Evolutionary conservation across 2,329 filamentous ascomycete genomes (phyloP).

Genomic region (Bipolaris victoriae): DNA sequence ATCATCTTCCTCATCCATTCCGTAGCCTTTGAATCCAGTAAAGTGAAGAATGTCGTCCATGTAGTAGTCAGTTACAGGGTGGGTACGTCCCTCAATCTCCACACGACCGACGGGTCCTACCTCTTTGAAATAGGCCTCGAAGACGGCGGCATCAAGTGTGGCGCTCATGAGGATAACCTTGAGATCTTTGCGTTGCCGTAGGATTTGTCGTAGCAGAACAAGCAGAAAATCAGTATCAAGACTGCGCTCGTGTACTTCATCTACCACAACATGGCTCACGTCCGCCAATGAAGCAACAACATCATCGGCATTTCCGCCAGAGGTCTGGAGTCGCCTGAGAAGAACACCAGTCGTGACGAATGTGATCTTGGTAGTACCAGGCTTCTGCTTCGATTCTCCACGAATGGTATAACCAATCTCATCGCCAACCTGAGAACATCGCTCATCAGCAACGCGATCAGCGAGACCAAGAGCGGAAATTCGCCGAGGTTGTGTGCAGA

Average conservation of each 20-base stretch:
- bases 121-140: conserved; percentile 80
- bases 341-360: conserved; percentile 97
- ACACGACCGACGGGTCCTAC: conserved; percentile 76
- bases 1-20: conserved; percentile 59
- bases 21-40: conserved; percentile 68
- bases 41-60: conserved; percentile 84
- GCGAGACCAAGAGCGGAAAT: conserved; percentile 94
- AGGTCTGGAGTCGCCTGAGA: conserved; percentile 87
- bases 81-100: conserved; percentile 87
- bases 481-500: conserved; percentile 92
- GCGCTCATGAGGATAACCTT: conserved; percentile 96
- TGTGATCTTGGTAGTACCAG: conserved; percentile 80
- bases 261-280: conserved; percentile 92
- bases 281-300: conserved; percentile 82
- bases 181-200: conserved; percentile 75
- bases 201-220: conserved; percentile 82
- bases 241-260: conserved; percentile 95
- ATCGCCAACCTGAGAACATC: conserved; percentile 78
- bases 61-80: conserved; percentile 87
- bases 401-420: conserved; percentile 93
- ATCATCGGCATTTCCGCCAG: conserved; percentile 78
- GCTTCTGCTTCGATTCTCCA: conserved; percentile 79
- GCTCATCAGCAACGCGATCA: conserved; percentile 91
- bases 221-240: conserved; percentile 94
- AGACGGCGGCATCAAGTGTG: conserved; percentile 86